Evolutionary conservation across 768 basidiomycete species (phyloP), one percentile per base, ranked within the genome.

Genomic region (Tephrocybe sp.): DNA sequence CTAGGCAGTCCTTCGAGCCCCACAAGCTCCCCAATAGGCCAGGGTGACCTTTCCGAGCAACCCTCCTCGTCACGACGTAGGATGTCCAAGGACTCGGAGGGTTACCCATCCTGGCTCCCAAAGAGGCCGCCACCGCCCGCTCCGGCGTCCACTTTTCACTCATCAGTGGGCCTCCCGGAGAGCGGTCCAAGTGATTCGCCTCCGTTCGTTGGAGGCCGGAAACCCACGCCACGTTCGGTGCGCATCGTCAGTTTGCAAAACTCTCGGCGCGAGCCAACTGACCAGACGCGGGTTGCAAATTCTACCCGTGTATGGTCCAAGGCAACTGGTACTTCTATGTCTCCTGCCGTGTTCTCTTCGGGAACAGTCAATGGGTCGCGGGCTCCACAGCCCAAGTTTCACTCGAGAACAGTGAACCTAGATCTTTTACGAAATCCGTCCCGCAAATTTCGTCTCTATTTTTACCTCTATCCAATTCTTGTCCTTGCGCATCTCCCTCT

Each of bases 61-160:
- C 70, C 66, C 17, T 69, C 69, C 8, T 66, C 69, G 24, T 64
- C 68, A 15, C 67, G 62, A 36, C 58, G 61, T 40, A 65, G 65
- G 50, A 65, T 64, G 63, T 72, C 73, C 26, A 67, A 68, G 45
- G 78, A 81, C 59, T 77, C 74, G 15, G 87, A 88, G 57, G 84
- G 84, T 12, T 93, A 93, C 64, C 90, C 90, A 2, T 85, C 87
- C 20, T 93, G 90, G 90, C 83, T 93, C 1, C 90, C 90, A 15
- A 81, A 74, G 53, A 78, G 90, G 12, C 90, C 91, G 2, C 84
- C 83, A 14, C 87, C 82, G 0, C 90, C 90, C 0, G 81, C 81
- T 7, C 90, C 91, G 3, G 79, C 79, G 3, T 87, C 86, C 9
- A 89, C 86, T 1, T 68, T 87, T 49, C 82, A 82, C 52, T 83